These are phyloP conservation scores for Fusarium nisikadoi DNA, from an alignment of 2,329 filamentous ascomycete genomes.

Conservation along the genomic window DNA sequence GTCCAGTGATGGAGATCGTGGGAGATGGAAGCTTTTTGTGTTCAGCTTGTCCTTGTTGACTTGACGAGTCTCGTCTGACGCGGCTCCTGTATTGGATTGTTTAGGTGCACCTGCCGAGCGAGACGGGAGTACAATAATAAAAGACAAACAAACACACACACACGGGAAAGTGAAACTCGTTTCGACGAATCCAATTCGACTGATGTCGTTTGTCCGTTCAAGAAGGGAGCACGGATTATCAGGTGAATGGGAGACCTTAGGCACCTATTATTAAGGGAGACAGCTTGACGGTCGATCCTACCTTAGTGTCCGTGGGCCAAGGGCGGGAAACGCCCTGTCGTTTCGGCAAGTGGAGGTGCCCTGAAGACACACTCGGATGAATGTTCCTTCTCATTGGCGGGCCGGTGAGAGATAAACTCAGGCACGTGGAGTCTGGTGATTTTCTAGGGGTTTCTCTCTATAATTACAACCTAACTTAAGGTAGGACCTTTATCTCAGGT, in stretches of 20 bases:
- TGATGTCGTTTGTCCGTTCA: slow-evolving; percentile 4
- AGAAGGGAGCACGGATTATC: neutral
- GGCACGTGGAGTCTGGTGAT: neutral
- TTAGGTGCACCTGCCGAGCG: slow-evolving; percentile 12
- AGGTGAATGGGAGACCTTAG: neutral
- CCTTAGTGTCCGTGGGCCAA: neutral
- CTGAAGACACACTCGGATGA: neutral
- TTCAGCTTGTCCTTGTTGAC: neutral
- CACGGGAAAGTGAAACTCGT: slow-evolving; percentile 27
- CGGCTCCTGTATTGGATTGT: slow-evolving; percentile 12
- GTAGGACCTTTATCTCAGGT: neutral
- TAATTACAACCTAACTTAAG: slow-evolving; percentile 5
- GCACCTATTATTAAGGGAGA: slow-evolving; percentile 25
- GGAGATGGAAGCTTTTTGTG: slow-evolving; percentile 4
- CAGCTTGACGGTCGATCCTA: neutral
- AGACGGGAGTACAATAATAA: slow-evolving; percentile 9
- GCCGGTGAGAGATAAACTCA: neutral
- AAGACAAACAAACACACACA: slow-evolving; percentile 30
- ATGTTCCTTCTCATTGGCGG: slow-evolving; percentile 16
- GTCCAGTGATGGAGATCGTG: neutral
- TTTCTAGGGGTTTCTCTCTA: slow-evolving; percentile 17
- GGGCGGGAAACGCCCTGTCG: slow-evolving; percentile 7
- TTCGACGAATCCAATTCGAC: neutral
- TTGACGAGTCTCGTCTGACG: slow-evolving; percentile 26
- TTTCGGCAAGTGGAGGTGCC: slow-evolving; percentile 30